Evolutionary conservation across 768 basidiomycete species (phyloP).

Genomic region (Heimioporus sp.): DNA sequence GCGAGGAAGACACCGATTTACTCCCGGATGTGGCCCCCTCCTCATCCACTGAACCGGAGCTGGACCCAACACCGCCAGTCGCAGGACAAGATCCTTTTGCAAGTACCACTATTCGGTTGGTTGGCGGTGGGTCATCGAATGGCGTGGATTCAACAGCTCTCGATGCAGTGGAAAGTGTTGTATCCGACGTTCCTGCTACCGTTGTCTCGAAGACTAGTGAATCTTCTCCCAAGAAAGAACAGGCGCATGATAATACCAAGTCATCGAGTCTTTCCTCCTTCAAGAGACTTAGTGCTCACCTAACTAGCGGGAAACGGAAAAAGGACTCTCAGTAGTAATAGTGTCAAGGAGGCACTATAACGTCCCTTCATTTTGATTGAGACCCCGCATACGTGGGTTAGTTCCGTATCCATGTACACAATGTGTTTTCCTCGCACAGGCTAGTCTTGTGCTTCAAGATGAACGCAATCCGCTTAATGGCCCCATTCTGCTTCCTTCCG

Average conservation of each 20-base stretch:
- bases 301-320: conserved; percentile 45
- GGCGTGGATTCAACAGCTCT: conserved; percentile 29
- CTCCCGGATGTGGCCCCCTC: conserved; percentile 41
- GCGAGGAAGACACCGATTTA: conserved; percentile 45
- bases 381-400: conserved; percentile 15
- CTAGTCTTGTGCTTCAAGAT: conserved; percentile 14
- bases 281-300: conserved; percentile 49
- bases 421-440: conserved; percentile 12
- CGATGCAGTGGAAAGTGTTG: conserved; percentile 32
- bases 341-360: conserved; percentile 40
- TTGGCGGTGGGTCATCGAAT: conserved; percentile 51
- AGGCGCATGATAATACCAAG: conserved; percentile 52
- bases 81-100: conserved; percentile 22
- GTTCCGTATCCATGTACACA: conserved; percentile 21
- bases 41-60: conserved; percentile 13
- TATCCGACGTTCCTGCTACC: conserved; percentile 37
- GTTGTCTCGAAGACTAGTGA: conserved; percentile 33
- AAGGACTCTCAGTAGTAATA: conserved; percentile 51
- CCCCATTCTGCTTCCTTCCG: conserved; percentile 10
- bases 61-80: conserved; percentile 1
- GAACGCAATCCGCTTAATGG: conserved; percentile 5
- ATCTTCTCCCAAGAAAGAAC: conserved; percentile 27
- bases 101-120: conserved; percentile 52
- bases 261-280: conserved; percentile 50
- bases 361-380: conserved; percentile 10